Conservation (phyloP, 495 filamentous ascomycete species). For the Tetracladium setigerum region DNA sequence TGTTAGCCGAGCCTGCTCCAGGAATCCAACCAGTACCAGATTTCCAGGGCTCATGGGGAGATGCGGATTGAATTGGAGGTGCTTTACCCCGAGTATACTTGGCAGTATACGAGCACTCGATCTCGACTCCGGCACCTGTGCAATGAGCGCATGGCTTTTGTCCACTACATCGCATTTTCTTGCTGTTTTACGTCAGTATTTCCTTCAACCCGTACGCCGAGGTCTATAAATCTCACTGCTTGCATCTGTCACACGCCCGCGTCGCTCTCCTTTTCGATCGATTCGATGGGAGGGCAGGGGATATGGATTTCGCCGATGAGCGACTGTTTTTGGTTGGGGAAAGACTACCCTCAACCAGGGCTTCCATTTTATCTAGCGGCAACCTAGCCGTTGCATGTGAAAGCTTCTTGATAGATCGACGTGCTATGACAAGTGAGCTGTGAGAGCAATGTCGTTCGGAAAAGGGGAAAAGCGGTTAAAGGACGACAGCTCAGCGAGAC, state of each 20-base stretch:
- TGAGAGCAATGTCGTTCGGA: no score
- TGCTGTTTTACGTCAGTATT: not conserved
- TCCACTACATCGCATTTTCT: conserved; percentile 8
- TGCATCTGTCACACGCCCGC: conserved; percentile 5
- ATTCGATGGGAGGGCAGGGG: not conserved
- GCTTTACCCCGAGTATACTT: conserved; percentile 1
- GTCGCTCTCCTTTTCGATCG: not conserved
- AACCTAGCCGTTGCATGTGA: no score
- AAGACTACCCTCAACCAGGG: no score
- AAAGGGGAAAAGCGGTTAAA: no score
- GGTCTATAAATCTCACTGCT: not conserved
- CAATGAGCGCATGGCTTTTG: conserved; percentile 7
- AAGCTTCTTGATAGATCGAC: no score
- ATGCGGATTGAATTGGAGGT: not conserved
- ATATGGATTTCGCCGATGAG: no score
- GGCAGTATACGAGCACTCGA: conserved; percentile 1
- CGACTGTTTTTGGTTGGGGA: no score
- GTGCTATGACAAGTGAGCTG: no score
- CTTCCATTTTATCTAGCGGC: no score
- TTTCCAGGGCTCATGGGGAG: not conserved
- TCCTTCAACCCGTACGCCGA: not conserved
- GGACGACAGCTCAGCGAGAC: no score
- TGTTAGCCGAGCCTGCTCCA: not conserved
- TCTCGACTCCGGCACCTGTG: not conserved
- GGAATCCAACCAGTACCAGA: not conserved